These are phyloP conservation scores for Cercospora canescens DNA, from an alignment of 2,329 filamentous ascomycete genomes.

Conservation along the genomic window DNA sequence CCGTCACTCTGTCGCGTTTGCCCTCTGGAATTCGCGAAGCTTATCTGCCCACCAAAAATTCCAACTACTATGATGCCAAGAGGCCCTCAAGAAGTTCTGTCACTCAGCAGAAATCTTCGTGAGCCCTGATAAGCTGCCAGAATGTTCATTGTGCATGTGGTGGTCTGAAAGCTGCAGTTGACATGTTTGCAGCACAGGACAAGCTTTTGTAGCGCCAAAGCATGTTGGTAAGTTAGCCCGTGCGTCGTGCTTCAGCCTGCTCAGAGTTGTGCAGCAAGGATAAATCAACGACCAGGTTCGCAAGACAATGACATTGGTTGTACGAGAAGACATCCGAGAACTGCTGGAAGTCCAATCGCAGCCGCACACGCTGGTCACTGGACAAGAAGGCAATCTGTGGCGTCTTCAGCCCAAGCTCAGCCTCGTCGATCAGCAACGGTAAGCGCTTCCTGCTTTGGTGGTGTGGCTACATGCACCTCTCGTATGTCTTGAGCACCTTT, in stretches of 20 bases:
- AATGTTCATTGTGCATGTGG: not conserved
- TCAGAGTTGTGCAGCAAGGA: not conserved
- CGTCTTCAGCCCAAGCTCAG: not conserved
- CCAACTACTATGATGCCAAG: not conserved
- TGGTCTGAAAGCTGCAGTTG: not conserved
- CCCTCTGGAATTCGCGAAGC: not conserved
- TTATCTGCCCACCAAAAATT: not conserved
- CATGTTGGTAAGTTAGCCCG: not conserved
- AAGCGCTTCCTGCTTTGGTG: not conserved
- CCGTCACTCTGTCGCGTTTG: slow-evolving; percentile 36
- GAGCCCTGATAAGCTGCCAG: not conserved
- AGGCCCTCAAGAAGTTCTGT: not conserved
- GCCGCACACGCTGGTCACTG: not conserved
- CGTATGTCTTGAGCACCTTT: not conserved
- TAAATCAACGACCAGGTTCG: not conserved
- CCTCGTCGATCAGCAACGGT: slow-evolving; percentile 2
- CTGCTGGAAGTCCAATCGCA: not conserved
- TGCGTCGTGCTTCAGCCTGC: not conserved
- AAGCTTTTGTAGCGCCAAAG: not conserved
- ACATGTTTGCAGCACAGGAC: not conserved
- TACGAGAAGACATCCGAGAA: not conserved
- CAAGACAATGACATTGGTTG: not conserved
- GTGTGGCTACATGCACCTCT: not conserved
- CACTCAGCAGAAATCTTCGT: not conserved
- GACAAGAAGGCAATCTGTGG: not conserved